Base-by-base conservation (phyloP, 2,329 filamentous ascomycete species). In the Metarhizium album region DNA sequence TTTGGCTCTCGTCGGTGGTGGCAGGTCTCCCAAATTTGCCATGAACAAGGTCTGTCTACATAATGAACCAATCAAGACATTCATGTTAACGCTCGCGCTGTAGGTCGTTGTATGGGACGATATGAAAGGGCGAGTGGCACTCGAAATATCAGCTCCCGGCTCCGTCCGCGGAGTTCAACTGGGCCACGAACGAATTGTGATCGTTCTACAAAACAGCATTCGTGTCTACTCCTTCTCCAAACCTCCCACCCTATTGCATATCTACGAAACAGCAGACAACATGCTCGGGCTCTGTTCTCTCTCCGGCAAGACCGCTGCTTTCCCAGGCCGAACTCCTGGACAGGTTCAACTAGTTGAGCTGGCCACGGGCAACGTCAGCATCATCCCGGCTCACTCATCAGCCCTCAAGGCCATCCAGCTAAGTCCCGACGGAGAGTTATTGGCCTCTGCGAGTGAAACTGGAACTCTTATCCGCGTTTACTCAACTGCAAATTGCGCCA, bases 91-190 rank as follows among this genome's bases (percentile, higher is more conserved):
- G 1, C 20, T 14, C 5, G 20, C 35, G 16, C 9, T 13, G 9
- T 52, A 84, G 80, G 78, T 90, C 46, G 83, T 94, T 57, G 87
- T 97, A 59, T 97, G 90, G 90, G 90, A 98, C 66, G 89, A 95
- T 60, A 76, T 81, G 54, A 87, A 86, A 57, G 82, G 85, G 54
- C 86, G 84, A 57, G 68, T 74, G 8, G 82, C 84, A 7, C 76
- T 87, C 14, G 85, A 90, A 55, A 86, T 97, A 59, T 85, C 91
- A 51, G 84, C 90, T 54, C 79, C 87, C 52, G 90, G 87, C 20
- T 81, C 86, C 1, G 82, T 97, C 23, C 80, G 90, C 16, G 86
- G 89, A 38, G 81, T 95, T 27, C 83, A 87, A 57, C 72, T 97
- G 23, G 84, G 84, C 22, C 81, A 83, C 55, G 82, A 83, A 48